Conservation (phyloP, 163 green algal species). For the Volvox carteri region DNA sequence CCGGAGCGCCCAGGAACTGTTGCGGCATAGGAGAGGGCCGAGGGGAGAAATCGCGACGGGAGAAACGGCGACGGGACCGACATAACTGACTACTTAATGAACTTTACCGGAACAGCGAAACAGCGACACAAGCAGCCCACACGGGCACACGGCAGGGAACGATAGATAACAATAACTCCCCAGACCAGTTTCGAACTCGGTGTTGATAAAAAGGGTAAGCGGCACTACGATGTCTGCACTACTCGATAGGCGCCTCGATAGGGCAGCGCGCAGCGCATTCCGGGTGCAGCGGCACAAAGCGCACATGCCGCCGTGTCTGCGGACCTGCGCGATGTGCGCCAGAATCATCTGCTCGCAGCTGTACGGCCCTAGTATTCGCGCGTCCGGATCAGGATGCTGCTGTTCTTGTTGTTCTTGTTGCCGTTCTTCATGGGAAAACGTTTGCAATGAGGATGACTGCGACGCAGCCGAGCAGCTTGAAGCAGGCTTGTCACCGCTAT, state of each 20-base stretch:
- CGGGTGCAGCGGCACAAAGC: not conserved
- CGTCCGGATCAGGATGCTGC: not conserved
- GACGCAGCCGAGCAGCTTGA: not conserved
- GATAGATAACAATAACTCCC: not conserved
- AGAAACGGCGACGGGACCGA: too few species aligned
- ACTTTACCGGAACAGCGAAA: too few species aligned
- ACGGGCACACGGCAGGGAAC: not conserved
- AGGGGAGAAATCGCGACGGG: too few species aligned
- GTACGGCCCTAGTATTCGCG: conserved; percentile 3
- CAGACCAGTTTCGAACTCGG: not conserved
- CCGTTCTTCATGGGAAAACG: not conserved
- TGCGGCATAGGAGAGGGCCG: too few species aligned
- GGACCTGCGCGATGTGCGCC: conserved; percentile 25
- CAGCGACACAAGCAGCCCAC: too few species aligned
- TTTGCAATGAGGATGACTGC: not conserved
- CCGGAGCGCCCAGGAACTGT: too few species aligned
- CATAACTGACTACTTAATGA: too few species aligned
- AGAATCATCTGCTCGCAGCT: conserved; percentile 47
- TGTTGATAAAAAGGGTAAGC: not conserved
- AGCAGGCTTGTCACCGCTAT: not conserved
- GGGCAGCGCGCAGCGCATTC: too few species aligned
- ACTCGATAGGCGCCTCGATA: not conserved
- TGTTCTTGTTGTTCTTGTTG: not conserved
- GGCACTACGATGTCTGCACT: not conserved
- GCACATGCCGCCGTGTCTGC: not conserved